A percentile compares a stretch with the other conserved stretches of the same genome.
Conservation (phyloP, 1,284 basidiomycete species). For the Papiliotrema terrestris region DNA sequence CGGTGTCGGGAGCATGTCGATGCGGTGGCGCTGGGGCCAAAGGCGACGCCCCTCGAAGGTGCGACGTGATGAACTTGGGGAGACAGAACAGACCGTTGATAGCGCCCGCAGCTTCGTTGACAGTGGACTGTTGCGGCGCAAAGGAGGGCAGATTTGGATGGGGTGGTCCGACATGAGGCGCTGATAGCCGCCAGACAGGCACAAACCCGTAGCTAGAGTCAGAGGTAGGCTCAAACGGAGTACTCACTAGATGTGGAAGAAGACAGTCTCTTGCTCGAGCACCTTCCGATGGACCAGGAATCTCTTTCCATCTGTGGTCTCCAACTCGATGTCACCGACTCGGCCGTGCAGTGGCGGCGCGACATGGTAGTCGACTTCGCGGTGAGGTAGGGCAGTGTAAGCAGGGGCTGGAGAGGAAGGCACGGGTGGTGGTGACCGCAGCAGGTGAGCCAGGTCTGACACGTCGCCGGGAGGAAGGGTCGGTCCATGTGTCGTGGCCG, state of each 20-base stretch:
- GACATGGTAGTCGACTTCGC: constrained; percentile 28
- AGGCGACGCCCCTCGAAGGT: constrained; percentile 2
- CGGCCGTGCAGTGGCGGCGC: constrained; percentile 26
- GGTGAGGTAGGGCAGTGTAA: constrained; percentile 31
- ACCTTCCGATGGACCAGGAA: constrained; percentile 37
- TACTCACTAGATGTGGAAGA: constrained; percentile 45
- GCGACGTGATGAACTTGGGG: constrained; percentile 27
- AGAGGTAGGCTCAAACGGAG: background rate
- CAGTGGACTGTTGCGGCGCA: background rate
- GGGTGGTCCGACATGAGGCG: constrained; percentile 1
- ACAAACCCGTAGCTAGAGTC: constrained; percentile 37
- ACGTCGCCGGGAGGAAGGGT: background rate
- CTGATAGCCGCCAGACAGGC: constrained; percentile 31
- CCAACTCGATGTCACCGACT: constrained; percentile 34
- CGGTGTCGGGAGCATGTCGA: too few species aligned
- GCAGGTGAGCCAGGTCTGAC: constrained; percentile 1
- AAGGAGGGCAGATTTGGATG: constrained; percentile 1
- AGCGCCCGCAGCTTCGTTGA: background rate
- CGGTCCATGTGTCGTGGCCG: too few species aligned
- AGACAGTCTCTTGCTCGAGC: constrained; percentile 39
- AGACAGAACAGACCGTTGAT: constrained; percentile 21
- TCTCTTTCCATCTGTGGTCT: constrained; percentile 34
- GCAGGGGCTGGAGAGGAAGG: constrained; percentile 34
- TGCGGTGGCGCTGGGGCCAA: background rate
- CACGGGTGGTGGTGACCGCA: constrained; percentile 8